Base-by-base conservation (phyloP, 2,329 filamentous ascomycete genomes). In the Shiraia bambusicola region DNA sequence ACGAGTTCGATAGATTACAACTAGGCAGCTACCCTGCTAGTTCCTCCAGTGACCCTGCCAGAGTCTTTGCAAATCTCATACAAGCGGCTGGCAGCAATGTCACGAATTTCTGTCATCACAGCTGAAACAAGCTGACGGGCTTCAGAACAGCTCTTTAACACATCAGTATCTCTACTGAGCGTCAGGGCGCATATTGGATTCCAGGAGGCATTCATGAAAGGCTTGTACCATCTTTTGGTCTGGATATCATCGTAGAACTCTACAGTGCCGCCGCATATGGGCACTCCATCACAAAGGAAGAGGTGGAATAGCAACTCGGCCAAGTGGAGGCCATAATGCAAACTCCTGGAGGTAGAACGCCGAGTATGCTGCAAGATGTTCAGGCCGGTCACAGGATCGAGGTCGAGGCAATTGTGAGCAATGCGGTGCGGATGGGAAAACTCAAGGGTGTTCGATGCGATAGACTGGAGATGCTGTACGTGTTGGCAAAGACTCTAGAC, bases 161-260 rank as follows among this genome's bases (percentile, higher is more conserved):
- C 77, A 0, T 72, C 58, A 1, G 76, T 73, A 14, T 80, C 80
- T 42, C 78, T 74, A 29, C 72, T 71, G 0, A 76, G 70, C 0
- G 78, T 76, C 1, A 83, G 65, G 0, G 80, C 79, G 29, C 78
- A 81, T 26, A 82, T 70, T 0, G 80, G 76, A 50, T 84, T 84
- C 76, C 79, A 83, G 0, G 77, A 72, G 1, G 76, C 80, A 54
- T 84, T 84, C 61, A 80, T 70, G 0, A 83, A 66, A 0, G 84
- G 71, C 60, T 84, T 85, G 37, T 72, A 70, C 81, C 81, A 84
- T 6, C 81, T 72, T 37, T 76, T 72, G 0, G 72, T 58, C 52
- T 69, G 30, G 75, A 78, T 57, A 68, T 77, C 10, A n/a, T n/a
- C n/a, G n/a, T n/a, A n/a, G n/a, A 78, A 63, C 58, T 69, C 8